A percentile compares a stretch with the other conserved stretches of the same genome.
These are phyloP conservation scores for Sporisorium graminicola DNA, from an alignment of 1,284 basidiomycete species.

Conservation along the genomic window DNA sequence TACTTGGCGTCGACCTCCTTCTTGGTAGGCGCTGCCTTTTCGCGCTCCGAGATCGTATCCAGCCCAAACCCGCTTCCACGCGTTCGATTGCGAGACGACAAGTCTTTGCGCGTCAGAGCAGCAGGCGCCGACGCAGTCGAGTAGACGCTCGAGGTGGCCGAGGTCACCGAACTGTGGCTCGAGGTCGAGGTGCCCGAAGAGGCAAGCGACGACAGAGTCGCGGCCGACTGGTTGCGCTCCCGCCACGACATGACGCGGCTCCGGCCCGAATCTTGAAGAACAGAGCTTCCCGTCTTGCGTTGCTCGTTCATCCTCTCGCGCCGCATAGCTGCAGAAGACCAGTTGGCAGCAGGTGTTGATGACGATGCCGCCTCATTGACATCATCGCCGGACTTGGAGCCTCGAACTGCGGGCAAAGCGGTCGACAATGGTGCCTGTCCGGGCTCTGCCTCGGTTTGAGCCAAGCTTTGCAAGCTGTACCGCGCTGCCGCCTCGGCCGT, in stretches of 20 bases:
- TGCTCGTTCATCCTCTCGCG: slow-evolving; percentile 56
- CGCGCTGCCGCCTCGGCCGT: slow-evolving; percentile 46
- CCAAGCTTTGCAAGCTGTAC: slow-evolving; percentile 35
- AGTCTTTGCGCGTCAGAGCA: slow-evolving; percentile 45
- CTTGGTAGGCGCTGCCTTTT: slow-evolving; percentile 24
- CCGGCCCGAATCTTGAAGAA: slow-evolving; percentile 39
- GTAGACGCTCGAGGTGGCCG: slow-evolving; percentile 54
- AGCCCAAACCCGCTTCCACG: slow-evolving; percentile 44
- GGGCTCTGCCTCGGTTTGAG: slow-evolving; percentile 9
- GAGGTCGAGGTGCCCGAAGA: slow-evolving; percentile 42
- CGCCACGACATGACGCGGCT: slow-evolving; percentile 55
- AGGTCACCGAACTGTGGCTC: slow-evolving; percentile 38
- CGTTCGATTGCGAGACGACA: slow-evolving; percentile 28
- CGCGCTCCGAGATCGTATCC: slow-evolving; percentile 53
- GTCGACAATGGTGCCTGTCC: neutral
- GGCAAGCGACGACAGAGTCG: slow-evolving; percentile 37
- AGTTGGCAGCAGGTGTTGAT: slow-evolving; percentile 24
- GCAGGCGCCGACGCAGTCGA: slow-evolving; percentile 59
- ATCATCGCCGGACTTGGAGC: slow-evolving; percentile 6
- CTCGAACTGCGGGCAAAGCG: neutral
- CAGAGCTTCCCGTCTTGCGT: slow-evolving; percentile 28
- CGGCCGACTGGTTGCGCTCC: slow-evolving; percentile 52
- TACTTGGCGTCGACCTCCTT: slow-evolving; percentile 57
- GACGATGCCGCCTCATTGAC: slow-evolving; percentile 1
- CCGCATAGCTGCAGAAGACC: slow-evolving; percentile 49